Evolutionary conservation across 2,329 filamentous ascomycete genomes (phyloP).

Genomic region (Tolypocladium cylindrosporum): DNA sequence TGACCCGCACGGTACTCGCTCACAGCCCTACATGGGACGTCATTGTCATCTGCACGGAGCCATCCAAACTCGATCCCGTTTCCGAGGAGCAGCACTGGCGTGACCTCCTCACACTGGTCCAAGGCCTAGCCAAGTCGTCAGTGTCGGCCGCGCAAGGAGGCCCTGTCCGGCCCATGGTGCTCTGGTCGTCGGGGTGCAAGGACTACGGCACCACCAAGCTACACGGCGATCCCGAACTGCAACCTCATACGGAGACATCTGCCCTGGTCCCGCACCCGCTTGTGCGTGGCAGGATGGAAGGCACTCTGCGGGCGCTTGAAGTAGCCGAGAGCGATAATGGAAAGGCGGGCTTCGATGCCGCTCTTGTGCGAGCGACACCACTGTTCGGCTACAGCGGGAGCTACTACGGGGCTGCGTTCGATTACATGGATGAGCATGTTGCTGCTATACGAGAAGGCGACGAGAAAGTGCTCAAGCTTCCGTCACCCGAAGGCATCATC

Average conservation of each 20-base stretch:
- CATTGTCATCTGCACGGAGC: not conserved
- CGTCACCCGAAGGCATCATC: not conserved
- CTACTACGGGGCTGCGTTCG: not conserved
- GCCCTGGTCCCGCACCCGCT: not conserved
- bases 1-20: not conserved
- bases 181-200: not conserved
- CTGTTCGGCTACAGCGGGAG: not conserved
- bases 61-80: not conserved
- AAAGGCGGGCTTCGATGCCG: not conserved
- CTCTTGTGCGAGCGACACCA: not conserved
- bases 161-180: not conserved
- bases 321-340: not conserved
- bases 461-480: not conserved
- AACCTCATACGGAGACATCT: not conserved
- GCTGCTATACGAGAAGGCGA: not conserved
- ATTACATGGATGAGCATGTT: not conserved
- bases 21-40: not conserved
- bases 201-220: not conserved
- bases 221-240: not conserved
- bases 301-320: not conserved
- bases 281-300: not conserved
- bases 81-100: not conserved
- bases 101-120: not conserved
- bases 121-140: not conserved
- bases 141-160: not conserved